Base-by-base conservation (phyloP, 768 basidiomycete species). In the Neoboletus subvelutipes region DNA sequence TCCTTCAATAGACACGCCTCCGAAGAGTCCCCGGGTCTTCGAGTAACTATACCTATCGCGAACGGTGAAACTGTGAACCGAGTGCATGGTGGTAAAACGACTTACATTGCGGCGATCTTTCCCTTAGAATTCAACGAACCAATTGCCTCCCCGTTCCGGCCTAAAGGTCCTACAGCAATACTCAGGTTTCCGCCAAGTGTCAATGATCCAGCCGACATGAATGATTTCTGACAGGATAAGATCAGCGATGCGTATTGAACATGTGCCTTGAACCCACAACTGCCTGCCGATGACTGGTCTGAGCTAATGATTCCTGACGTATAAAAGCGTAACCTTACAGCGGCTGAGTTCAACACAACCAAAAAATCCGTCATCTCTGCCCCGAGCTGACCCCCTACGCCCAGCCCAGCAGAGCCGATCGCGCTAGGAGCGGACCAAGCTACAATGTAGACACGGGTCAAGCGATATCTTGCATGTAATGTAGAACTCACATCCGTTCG, bases 371-470 rank as follows among this genome's bases (percentile, higher is more conserved):
- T 96, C 77, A 96, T 83, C 71, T 93, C 90, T 46, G 88, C 89
- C 22, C 90, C 90, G 20, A 82, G 79, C 65, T 92, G 90, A 20
- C 88, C 84, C 20, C 96, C 97, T 5, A 95, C 76, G 0, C 96
- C 96, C 5, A 95, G 68, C 0, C 96, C 96, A 15, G 89, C 96
- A 4, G 92, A 87, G 26, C 94, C 95, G 45, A 99, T 96, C 3
- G 96, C 97, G 68, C 88, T 90, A 4, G 97, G 97, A 20, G 94
- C 86, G 36, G 91, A 92, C 95, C 95, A 99, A 37, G 83, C 90
- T 94, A 54, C 87, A 93, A 41, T 80, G 83, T 88, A 42, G 42
- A 56, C 7, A 57, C 26, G 11, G 33, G 28, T 56, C 52, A 47
- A 29, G 47, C 15, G 31, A 43, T 40, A 34, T 45, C 18, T 28